A percentile compares a stretch with the other conserved stretches of the same genome.
Conservation (phyloP, 106 monocot genomes). For the Platanthera guangdongensis region DNA sequence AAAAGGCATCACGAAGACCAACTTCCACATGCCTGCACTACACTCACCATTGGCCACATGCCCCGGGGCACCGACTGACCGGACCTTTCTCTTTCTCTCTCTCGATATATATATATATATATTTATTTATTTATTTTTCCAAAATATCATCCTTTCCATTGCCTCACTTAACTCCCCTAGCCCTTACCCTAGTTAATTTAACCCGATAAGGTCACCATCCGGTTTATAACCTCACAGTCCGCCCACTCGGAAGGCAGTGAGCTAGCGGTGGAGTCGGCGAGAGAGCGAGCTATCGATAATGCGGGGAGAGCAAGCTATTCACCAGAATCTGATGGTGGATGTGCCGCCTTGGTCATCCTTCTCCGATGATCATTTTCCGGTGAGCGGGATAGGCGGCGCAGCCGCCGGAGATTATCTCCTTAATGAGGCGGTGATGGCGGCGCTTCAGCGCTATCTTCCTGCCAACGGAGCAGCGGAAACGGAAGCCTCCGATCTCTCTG, state of each 20-base stretch:
- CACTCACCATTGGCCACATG: constrained; percentile 1
- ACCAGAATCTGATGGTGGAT: constrained; percentile 29
- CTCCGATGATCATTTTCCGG: constrained; percentile 10
- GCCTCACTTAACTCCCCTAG: too few species aligned
- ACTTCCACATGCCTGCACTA: neutral
- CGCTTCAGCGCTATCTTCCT: constrained; percentile 21
- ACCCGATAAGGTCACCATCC: constrained; percentile 4
- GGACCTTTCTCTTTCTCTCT: too few species aligned
- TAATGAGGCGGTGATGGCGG: constrained; percentile 15
- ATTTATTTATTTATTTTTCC: too few species aligned
- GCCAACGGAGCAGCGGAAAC: constrained; percentile 13
- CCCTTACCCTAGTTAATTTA: constrained; percentile 23
- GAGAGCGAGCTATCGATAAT: constrained; percentile 2
- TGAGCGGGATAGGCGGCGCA: neutral
- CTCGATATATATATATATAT: too few species aligned
- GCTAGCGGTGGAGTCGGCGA: neutral
- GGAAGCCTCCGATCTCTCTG: constrained; percentile 6
- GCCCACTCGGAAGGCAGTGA: neutral
- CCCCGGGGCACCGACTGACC: neutral
- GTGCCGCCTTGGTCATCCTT: constrained; percentile 31
- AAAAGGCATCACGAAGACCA: neutral
- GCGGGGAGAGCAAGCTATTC: constrained; percentile 18
- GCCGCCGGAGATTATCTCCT: neutral
- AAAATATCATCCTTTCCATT: too few species aligned
- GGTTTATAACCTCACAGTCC: constrained; percentile 20